These are phyloP conservation scores for Solanum ahanhuiri DNA, from an alignment of 257 asterid genomes.

Conservation along the genomic window DNA sequence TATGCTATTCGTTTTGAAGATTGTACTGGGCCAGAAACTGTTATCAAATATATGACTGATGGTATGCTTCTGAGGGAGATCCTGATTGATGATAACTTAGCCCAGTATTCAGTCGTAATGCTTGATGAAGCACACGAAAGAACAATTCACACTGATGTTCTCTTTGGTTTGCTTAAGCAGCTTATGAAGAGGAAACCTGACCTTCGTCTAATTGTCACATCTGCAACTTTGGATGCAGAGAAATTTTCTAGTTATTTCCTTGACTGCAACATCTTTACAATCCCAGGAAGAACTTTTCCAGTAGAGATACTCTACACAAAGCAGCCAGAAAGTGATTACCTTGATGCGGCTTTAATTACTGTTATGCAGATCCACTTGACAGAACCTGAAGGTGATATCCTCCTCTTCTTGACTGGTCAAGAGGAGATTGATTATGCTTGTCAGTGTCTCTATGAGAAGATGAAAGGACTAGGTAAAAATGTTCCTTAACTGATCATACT, in stretches of 20 bases:
- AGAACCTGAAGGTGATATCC: constrained; percentile 95
- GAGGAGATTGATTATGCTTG: constrained; percentile 98
- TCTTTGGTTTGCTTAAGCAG: constrained; percentile 70
- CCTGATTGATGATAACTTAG: constrained; percentile 65
- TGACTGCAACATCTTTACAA: constrained; percentile 89
- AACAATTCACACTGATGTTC: constrained; percentile 80
- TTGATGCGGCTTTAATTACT: constrained; percentile 79
- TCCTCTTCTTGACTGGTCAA: constrained; percentile 90
- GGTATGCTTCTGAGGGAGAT: constrained; percentile 97
- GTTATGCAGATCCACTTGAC: constrained; percentile 91
- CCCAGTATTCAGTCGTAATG: constrained; percentile 89
- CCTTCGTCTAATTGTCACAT: constrained; percentile 85
- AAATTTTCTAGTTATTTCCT: constrained; percentile 88
- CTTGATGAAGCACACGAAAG: constrained; percentile 96
- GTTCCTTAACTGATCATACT: constrained; percentile 86
- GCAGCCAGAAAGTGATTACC: constrained; percentile 96
- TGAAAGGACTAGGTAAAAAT: constrained; percentile 77
- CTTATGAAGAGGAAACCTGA: constrained; percentile 75
- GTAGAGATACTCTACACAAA: constrained; percentile 86
- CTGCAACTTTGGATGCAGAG: constrained; percentile 94
- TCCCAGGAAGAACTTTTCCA: constrained; percentile 92
- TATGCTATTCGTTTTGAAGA: constrained; percentile 92
- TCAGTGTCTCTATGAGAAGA: constrained; percentile 87
- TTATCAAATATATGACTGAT: constrained; percentile 93
- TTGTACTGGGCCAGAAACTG: constrained; percentile 95